These are phyloP conservation scores for Mucor sp. DNA, from an alignment of 371 early-diverging fungal genomes.

Conservation along the genomic window DNA sequence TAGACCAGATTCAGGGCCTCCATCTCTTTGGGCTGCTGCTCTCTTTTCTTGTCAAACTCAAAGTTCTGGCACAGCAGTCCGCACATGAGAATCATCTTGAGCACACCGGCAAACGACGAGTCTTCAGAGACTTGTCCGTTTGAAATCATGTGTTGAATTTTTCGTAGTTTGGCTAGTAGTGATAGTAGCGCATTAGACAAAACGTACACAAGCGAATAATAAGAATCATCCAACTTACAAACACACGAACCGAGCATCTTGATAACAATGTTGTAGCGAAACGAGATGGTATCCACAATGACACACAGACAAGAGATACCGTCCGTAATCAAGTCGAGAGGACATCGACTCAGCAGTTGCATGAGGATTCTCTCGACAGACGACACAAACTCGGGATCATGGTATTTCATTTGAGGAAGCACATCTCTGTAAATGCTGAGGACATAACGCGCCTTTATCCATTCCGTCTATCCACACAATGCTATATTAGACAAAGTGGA, in stretches of 20 bases:
- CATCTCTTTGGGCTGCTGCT: conserved; percentile 33
- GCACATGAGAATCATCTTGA: conserved; percentile 55
- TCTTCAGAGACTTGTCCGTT: conserved; percentile 1
- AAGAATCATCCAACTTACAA: too few species aligned
- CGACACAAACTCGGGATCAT: conserved; percentile 54
- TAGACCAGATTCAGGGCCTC: conserved; percentile 15
- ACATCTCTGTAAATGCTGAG: conserved; percentile 61
- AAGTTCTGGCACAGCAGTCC: conserved; percentile 75
- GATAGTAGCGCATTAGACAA: not conserved
- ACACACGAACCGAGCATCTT: conserved; percentile 63
- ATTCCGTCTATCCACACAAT: conserved; percentile 57
- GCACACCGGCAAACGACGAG: conserved; percentile 9
- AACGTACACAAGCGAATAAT: too few species aligned
- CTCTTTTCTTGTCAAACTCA: conserved; percentile 70
- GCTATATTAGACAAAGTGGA: too few species aligned
- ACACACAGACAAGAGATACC: conserved; percentile 78
- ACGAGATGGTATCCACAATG: conserved; percentile 64
- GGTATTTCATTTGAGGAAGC: conserved; percentile 59
- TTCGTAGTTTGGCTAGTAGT: conserved; percentile 35
- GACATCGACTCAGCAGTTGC: conserved; percentile 57
- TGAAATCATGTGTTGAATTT: conserved; percentile 28
- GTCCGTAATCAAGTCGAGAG: conserved; percentile 62
- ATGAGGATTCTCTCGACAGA: conserved; percentile 60
- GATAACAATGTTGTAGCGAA: conserved; percentile 63
- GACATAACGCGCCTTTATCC: conserved; percentile 52